These are phyloP conservation scores for Umbelopsis ramanniana DNA, from an alignment of 192 early-diverging fungal genomes.

Conservation along the genomic window DNA sequence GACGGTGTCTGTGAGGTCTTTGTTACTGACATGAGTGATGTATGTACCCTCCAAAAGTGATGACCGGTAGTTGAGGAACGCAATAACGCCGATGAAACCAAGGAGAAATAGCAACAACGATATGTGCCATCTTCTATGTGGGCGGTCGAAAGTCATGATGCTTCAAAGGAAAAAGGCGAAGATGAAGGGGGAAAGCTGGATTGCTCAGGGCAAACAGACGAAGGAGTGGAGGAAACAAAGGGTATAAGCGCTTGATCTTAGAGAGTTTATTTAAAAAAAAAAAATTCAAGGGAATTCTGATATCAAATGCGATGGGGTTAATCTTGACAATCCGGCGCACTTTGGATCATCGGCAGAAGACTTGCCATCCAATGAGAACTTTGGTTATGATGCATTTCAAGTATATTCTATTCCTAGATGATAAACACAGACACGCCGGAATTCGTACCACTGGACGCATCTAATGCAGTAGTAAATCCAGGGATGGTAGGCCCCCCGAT, in stretches of 20 bases:
- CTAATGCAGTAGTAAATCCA: neutral
- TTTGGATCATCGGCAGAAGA: too few species aligned
- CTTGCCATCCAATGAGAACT: too few species aligned
- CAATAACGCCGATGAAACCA: neutral
- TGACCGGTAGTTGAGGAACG: neutral
- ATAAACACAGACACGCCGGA: neutral
- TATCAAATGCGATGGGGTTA: too few species aligned
- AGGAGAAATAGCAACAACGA: neutral
- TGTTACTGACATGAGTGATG: neutral
- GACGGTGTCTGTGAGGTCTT: neutral
- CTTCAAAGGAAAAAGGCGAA: neutral
- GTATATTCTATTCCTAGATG: neutral
- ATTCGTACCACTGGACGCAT: neutral
- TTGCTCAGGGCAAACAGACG: neutral
- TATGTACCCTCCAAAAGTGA: neutral
- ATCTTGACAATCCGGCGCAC: too few species aligned
- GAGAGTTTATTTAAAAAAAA: neutral
- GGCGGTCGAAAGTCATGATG: neutral
- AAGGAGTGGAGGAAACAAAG: neutral
- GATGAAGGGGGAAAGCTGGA: neutral
- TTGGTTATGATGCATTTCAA: too few species aligned
- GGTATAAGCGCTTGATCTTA: neutral
- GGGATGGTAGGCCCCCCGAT: neutral
- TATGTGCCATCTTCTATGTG: neutral
- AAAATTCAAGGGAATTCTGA: too few species aligned